Evolutionary conservation across 768 basidiomycete genomes (phyloP), one percentile per base, ranked within the genome.

Genomic region (Amanita phalloides): DNA sequence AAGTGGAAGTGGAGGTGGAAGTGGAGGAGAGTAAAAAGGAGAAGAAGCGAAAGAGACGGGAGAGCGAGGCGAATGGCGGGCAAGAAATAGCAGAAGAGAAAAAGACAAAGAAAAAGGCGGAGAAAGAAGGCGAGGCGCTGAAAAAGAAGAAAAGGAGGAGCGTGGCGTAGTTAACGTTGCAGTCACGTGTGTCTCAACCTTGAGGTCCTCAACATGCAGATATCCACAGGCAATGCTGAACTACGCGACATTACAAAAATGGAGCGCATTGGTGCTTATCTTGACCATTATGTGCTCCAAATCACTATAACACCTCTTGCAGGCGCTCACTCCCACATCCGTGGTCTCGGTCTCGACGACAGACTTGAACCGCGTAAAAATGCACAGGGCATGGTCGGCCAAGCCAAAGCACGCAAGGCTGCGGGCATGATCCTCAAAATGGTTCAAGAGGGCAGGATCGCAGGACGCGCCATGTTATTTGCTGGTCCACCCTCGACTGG

Each of bases 391-490:
- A 96, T 99, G 84, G 95, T 99, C 23, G 96, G 96, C 0, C 96
- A 99, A 64, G 88, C 75, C 2, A 92, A 93, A 63, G 96, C 96
- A 20, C 82, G 96, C 41, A 96, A 96, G 66, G 95, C 96, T 0
- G 96, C 95, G 0, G 96, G 96, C 2, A 87, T 98, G 77, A 92
- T 97, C 55, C 77, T 98, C 60, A 94, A 87, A 70, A 95, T 99
- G 94, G 93, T 98, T 5, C 90, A 96, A 66, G 91, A 96, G 61
- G 92, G 92, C 14, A 76, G 85, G 53, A 97, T 98, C 60, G 93
- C 96, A 0, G 96, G 96, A 25, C 79, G 95, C 41, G 91, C 94
- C 5, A 94, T 99, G 69, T 73, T 99, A 50, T 96, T 99, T 67
- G 96, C 96, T 14, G 96, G 96, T 0, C 96, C 96, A 5, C 94